A percentile compares a stretch with the other conserved stretches of the same genome.
These are phyloP conservation scores for Aureobasidium sp. DNA, from an alignment of 2,329 filamentous ascomycete species.

Conservation along the genomic window DNA sequence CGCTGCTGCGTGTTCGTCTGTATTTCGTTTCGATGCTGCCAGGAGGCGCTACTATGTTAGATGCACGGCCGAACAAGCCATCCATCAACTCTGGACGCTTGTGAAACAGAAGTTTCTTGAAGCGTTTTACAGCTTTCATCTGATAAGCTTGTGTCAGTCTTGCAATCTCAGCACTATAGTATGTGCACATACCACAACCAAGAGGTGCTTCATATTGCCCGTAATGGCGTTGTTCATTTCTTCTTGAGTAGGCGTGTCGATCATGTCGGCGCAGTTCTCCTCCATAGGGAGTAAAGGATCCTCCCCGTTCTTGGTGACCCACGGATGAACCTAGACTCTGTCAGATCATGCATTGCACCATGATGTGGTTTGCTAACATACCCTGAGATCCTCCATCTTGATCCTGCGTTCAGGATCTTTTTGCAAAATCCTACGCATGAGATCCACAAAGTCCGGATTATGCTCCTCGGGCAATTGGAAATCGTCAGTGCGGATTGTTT, in stretches of 20 bases:
- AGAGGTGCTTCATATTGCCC: constrained; percentile 74
- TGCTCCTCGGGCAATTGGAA: constrained; percentile 57
- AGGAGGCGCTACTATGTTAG: constrained; percentile 53
- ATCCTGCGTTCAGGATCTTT: constrained; percentile 82
- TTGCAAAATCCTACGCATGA: constrained; percentile 68
- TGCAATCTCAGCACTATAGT: background rate
- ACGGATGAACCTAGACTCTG: constrained; percentile 66
- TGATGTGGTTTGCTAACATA: constrained; percentile 42
- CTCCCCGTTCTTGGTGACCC: constrained; percentile 76
- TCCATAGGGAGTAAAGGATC: constrained; percentile 73
- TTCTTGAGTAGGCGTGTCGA: constrained; percentile 80
- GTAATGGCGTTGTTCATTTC: constrained; percentile 91
- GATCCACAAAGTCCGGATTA: constrained; percentile 62
- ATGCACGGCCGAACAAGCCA: constrained; percentile 53
- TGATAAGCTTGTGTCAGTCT: constrained; percentile 28
- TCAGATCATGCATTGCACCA: constrained; percentile 19
- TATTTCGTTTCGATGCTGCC: constrained; percentile 22
- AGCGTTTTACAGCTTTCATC: constrained; percentile 87
- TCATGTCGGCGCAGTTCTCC: constrained; percentile 75
- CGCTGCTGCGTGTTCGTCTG: constrained; percentile 43
- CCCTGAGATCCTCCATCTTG: constrained; percentile 71
- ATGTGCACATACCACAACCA: constrained; percentile 60
- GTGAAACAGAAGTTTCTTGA: constrained; percentile 65
- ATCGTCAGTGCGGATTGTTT: constrained; percentile 72
- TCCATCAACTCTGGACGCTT: constrained; percentile 50